These are phyloP conservation scores for Amanita phalloides DNA, from an alignment of 768 basidiomycete species.

Conservation along the genomic window DNA sequence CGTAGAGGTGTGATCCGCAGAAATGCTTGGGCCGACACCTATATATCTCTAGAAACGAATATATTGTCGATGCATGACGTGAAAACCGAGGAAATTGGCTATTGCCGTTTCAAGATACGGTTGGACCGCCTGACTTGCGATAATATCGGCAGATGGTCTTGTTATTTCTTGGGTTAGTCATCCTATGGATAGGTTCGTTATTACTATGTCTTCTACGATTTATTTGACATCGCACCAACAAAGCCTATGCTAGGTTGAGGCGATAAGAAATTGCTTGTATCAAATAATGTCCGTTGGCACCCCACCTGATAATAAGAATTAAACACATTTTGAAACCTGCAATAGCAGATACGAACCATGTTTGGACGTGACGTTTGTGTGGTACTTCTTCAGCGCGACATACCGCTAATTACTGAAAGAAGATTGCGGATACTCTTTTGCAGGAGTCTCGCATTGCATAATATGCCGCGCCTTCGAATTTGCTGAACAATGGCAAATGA, in stretches of 20 bases:
- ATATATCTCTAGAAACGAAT: conserved; percentile 19
- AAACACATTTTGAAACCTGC: background rate
- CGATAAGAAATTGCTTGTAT: conserved; percentile 31
- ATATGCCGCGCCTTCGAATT: background rate
- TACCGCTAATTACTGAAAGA: conserved; percentile 10
- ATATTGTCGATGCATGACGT: conserved; percentile 3
- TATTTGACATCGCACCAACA: conserved; percentile 23
- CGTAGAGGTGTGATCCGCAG: conserved; percentile 24
- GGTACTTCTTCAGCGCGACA: conserved; percentile 30
- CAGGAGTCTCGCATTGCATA: background rate
- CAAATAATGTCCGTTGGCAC: conserved; percentile 38
- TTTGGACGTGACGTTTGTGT: conserved; percentile 31
- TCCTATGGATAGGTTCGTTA: conserved; percentile 12
- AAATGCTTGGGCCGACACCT: conserved; percentile 16
- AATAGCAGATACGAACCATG: conserved; percentile 22
- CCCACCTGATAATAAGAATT: conserved; percentile 21
- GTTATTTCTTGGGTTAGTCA: conserved; percentile 16
- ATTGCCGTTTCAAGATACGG: conserved; percentile 27
- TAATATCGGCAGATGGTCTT: conserved; percentile 13
- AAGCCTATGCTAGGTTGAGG: conserved; percentile 32
- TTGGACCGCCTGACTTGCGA: conserved; percentile 22
- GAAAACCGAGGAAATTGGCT: conserved; percentile 30
- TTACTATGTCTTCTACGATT: conserved; percentile 22
- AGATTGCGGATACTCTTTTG: too few relatives aligned
- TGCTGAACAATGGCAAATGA: conserved; percentile 9